Evolutionary conservation across 495 filamentous ascomycete genomes (phyloP).

Genomic region (Alectoria sarmentosa): DNA sequence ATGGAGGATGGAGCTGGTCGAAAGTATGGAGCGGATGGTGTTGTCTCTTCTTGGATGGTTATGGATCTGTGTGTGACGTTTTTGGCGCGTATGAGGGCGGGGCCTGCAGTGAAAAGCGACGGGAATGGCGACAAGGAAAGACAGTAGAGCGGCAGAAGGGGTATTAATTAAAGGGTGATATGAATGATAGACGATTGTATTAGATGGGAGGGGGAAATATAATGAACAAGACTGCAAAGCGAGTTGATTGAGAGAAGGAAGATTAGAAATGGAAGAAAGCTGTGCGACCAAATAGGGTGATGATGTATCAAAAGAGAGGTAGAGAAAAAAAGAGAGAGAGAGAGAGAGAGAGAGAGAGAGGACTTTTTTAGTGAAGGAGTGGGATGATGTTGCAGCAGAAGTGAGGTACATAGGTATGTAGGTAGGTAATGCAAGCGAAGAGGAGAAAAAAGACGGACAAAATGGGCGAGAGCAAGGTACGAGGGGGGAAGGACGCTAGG

Average conservation of each 20-base stretch:
- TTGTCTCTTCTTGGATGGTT: neutral
- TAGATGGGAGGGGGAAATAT: neutral
- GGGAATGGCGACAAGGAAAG: constrained; percentile 13
- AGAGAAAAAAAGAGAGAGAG: neutral
- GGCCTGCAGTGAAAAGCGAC: constrained; percentile 6
- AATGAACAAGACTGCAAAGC: neutral
- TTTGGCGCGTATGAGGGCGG: constrained; percentile 2
- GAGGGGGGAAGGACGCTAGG: neutral
- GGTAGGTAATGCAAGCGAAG: neutral
- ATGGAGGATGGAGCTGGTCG: neutral
- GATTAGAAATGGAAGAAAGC: neutral
- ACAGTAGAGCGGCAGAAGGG: neutral
- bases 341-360: neutral
- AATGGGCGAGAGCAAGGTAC: neutral
- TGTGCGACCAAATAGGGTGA: neutral
- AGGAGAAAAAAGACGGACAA: neutral
- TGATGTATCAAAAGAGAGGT: neutral
- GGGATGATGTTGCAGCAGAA: neutral
- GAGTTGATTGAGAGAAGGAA: neutral
- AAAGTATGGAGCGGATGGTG: neutral
- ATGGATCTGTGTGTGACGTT: constrained; percentile 3
- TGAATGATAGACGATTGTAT: constrained; percentile 15
- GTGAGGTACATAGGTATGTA: neutral
- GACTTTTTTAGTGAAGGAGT: neutral
- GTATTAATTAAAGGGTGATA: constrained; percentile 15